Conservation (phyloP, 2,329 filamentous ascomycete genomes). For the Plectosphaerella sp. region DNA sequence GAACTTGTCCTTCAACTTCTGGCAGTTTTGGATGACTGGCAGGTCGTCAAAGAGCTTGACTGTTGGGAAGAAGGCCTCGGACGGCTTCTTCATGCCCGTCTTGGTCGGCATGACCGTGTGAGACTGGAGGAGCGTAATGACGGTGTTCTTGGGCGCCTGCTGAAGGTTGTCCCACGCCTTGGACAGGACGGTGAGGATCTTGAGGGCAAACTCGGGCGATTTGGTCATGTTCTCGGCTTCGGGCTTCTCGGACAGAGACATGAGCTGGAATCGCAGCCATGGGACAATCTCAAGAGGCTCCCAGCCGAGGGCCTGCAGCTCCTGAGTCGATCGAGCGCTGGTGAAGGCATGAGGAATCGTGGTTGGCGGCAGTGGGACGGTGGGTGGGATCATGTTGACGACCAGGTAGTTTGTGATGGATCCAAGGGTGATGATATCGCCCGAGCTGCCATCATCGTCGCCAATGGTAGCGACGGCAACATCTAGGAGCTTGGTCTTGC, state of each 20-base stretch:
- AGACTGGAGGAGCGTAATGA: constrained; percentile 60
- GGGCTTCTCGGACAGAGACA: constrained; percentile 54
- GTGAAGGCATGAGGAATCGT: constrained; percentile 87
- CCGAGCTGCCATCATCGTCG: constrained; percentile 51
- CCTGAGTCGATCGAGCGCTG: constrained; percentile 57
- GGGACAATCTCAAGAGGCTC: constrained; percentile 75
- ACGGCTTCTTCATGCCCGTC: constrained; percentile 78
- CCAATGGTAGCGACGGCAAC: constrained; percentile 72
- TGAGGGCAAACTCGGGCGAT: constrained; percentile 68
- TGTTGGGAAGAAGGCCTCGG: constrained; percentile 86
- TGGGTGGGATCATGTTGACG: constrained; percentile 73
- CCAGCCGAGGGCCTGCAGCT: constrained; percentile 83
- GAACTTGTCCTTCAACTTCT: constrained; percentile 87
- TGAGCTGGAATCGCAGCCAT: constrained; percentile 81
- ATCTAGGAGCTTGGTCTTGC: constrained; percentile 67
- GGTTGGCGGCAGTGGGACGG: constrained; percentile 72
- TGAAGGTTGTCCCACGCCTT: constrained; percentile 87
- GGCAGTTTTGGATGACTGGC: constrained; percentile 71
- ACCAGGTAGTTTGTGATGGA: constrained; percentile 72
- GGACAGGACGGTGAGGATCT: constrained; percentile 74
- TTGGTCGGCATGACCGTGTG: constrained; percentile 85
- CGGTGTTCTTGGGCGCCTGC: constrained; percentile 57
- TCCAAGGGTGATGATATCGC: constrained; percentile 72
- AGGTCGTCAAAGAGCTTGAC: constrained; percentile 95
- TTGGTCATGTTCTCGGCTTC: constrained; percentile 66